Percentiles rank a stretch among this genome's conserved stretches.
phyloP scores from a whole-genome alignment of 176 grass and related monocot species.

The Avena eriantha region DNA sequence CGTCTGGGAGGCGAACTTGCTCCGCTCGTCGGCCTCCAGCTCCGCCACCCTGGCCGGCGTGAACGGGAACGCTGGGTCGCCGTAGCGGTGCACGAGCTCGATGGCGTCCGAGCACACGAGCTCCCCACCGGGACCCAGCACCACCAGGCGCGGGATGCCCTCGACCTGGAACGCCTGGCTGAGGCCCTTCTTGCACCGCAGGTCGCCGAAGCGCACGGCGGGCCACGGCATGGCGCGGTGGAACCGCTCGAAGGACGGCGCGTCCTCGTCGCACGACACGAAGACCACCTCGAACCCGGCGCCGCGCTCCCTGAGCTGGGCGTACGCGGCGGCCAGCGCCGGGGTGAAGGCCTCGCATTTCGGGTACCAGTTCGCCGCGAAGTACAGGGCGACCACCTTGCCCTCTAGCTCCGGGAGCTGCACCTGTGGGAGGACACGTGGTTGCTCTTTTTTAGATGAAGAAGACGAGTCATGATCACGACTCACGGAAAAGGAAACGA shows the following conservation, averaged over 20 bases:
- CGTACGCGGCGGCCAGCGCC: slow-evolving; percentile 55
- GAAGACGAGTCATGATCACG: neutral
- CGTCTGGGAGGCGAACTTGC: slow-evolving; percentile 66
- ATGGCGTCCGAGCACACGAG: slow-evolving; percentile 43
- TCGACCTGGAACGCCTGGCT: slow-evolving; percentile 63
- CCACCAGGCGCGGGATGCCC: slow-evolving; percentile 65
- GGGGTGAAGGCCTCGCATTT: slow-evolving; percentile 71
- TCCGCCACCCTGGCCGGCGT: slow-evolving; percentile 55
- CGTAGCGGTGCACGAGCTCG: slow-evolving; percentile 60
- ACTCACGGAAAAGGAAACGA: neutral
- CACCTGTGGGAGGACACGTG: slow-evolving; percentile 42
- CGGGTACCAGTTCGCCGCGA: slow-evolving; percentile 70
- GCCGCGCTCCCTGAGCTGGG: slow-evolving; percentile 35
- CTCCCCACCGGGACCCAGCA: slow-evolving; percentile 41
- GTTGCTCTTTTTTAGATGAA: neutral
- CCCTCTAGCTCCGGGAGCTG: slow-evolving; percentile 51
- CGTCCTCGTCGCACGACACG: slow-evolving; percentile 70
- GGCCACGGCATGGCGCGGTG: slow-evolving; percentile 70
- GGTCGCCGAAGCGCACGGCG: slow-evolving; percentile 60
- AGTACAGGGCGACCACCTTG: slow-evolving; percentile 64
- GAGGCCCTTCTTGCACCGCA: slow-evolving; percentile 59
- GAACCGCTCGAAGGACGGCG: slow-evolving; percentile 65
- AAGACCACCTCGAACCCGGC: slow-evolving; percentile 61
- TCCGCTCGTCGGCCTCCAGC: slow-evolving; percentile 56
- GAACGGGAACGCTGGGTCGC: slow-evolving; percentile 63